A percentile compares a stretch with the other conserved stretches of the same genome.
Conservation (phyloP, 345 rosid genomes). For the Corchorus capsularis region DNA sequence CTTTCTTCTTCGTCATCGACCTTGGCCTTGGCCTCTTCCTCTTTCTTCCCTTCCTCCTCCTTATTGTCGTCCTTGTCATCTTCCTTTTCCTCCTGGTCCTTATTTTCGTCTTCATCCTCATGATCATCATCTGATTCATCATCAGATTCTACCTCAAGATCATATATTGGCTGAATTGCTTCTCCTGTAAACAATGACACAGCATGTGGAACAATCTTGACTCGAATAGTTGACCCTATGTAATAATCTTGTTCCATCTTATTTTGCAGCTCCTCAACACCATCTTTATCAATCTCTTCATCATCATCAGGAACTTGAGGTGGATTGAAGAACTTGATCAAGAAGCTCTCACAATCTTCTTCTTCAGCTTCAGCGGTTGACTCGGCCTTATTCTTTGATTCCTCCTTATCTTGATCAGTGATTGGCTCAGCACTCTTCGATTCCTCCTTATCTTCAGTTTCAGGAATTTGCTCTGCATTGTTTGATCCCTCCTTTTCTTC, state of each 20-base stretch:
- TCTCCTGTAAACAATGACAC: slow-evolving; percentile 99
- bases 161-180: slow-evolving; percentile 64
- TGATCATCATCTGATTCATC: slow-evolving; percentile 45
- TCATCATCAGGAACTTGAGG: slow-evolving; percentile 96
- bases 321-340: slow-evolving; percentile 87
- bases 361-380: slow-evolving; percentile 77
- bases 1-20: slow-evolving; percentile 46
- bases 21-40: no score
- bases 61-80: slow-evolving; percentile 64
- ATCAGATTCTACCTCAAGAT: slow-evolving; percentile 55
- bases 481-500: no score
- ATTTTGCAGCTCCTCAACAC: slow-evolving; percentile 92
- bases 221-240: slow-evolving; percentile 85
- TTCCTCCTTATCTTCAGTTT: no score
- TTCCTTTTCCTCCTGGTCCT: slow-evolving; percentile 28
- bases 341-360: slow-evolving; percentile 81
- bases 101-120: slow-evolving; percentile 47
- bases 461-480: no score
- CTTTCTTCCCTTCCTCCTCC: slow-evolving; percentile 46
- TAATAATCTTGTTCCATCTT: slow-evolving; percentile 98
- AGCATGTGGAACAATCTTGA: slow-evolving; percentile 87
- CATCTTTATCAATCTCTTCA: slow-evolving; percentile 88
- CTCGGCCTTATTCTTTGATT: slow-evolving; percentile 84
- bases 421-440: no score
- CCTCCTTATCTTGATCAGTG: slow-evolving; percentile 88